Percentiles rank a stretch among this genome's conserved stretches.
Evolutionary conservation across 306 rosid genomes (phyloP).

Genomic region (Hippophae gyantsensis): DNA sequence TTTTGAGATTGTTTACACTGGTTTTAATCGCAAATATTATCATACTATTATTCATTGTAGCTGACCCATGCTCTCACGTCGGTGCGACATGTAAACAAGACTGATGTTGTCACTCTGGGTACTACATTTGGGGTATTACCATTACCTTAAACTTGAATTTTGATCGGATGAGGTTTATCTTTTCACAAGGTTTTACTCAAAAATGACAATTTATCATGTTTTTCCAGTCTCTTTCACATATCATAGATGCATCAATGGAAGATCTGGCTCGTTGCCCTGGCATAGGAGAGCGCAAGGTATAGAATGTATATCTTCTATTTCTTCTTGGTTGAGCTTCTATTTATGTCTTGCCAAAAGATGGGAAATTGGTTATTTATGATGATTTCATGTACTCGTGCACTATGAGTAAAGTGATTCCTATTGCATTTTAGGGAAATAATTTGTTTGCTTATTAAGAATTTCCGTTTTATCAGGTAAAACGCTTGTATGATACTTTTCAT

Average conservation of each 20-base stretch:
- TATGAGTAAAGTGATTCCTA: too few species aligned
- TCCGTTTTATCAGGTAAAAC: slow-evolving; percentile 55
- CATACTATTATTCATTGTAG: slow-evolving; percentile 32
- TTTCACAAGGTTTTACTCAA: slow-evolving; percentile 1
- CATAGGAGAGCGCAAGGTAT: slow-evolving; percentile 96
- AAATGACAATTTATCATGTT: slow-evolving; percentile 12
- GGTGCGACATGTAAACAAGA: slow-evolving; percentile 88
- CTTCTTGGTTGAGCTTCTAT: background rate
- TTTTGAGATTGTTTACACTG: slow-evolving; percentile 1
- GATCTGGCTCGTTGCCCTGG: slow-evolving; percentile 99
- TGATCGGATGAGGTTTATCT: background rate
- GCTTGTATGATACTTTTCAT: slow-evolving; percentile 77
- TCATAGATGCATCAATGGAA: slow-evolving; percentile 97
- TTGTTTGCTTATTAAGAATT: background rate
- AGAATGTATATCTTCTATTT: slow-evolving; percentile 9
- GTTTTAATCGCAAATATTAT: slow-evolving; percentile 19
- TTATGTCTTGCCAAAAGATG: background rate
- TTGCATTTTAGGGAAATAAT: background rate
- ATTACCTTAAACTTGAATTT: slow-evolving; percentile 9
- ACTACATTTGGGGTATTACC: slow-evolving; percentile 79
- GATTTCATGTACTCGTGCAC: too few species aligned
- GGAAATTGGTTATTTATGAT: background rate
- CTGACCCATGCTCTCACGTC: slow-evolving; percentile 62
- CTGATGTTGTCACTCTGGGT: slow-evolving; percentile 95
- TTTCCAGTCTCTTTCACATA: slow-evolving; percentile 77